These are phyloP conservation scores for Atalantia buxifolia DNA, from an alignment of 345 rosid genomes.

Conservation along the genomic window DNA sequence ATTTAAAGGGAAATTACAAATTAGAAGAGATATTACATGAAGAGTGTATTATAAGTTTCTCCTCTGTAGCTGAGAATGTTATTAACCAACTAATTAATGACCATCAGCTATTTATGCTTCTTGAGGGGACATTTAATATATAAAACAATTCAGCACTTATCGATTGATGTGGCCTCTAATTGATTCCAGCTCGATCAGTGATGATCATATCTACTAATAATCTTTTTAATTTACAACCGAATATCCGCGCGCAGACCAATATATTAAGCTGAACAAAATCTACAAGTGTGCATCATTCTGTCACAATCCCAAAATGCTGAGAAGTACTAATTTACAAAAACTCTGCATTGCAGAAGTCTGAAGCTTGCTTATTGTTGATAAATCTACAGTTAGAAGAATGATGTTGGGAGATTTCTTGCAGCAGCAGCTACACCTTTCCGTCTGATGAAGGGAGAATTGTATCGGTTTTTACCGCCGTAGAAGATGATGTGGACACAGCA, in stretches of 20 bases:
- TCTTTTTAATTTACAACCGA: conserved; percentile 6
- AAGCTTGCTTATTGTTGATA: background rate
- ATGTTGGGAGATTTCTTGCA: conserved; percentile 4
- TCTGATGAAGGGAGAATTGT: conserved; percentile 37
- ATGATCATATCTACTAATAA: background rate
- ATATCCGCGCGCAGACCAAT: background rate
- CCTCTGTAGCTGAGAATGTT: too few species aligned
- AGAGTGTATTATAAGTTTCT: background rate
- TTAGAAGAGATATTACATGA: background rate
- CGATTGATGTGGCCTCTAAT: background rate
- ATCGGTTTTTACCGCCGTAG: conserved; percentile 30
- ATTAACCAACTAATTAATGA: too few species aligned
- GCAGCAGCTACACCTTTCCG: conserved; percentile 49
- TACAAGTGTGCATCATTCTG: conserved; percentile 11
- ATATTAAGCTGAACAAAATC: background rate
- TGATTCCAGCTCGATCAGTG: background rate
- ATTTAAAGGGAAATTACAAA: background rate
- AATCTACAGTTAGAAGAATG: conserved; percentile 24
- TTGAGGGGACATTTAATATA: background rate
- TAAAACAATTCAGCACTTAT: background rate
- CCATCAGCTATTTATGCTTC: too few species aligned
- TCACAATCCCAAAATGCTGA: conserved; percentile 1
- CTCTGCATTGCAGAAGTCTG: conserved; percentile 11
- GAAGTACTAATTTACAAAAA: conserved; percentile 15
- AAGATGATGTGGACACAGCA: conserved; percentile 43